A percentile compares a stretch with the other conserved stretches of the same genome.
These are phyloP conservation scores for Stellera chamaejasme DNA, from an alignment of 345 rosid species.

Conservation along the genomic window DNA sequence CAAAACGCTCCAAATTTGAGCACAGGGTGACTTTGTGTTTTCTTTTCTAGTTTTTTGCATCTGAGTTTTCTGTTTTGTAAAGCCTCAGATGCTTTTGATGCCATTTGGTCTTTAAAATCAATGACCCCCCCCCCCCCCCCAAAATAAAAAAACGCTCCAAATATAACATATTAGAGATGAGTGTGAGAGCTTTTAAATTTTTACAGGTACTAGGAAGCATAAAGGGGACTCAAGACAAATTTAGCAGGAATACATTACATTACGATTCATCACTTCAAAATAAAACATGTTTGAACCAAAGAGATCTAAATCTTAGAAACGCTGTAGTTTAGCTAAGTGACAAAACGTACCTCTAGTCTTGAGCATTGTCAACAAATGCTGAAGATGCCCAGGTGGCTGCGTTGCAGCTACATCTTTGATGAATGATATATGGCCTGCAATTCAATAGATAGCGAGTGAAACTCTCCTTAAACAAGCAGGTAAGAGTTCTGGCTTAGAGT, in stretches of 20 bases:
- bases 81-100: too few relatives aligned
- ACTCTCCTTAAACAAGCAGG: constrained; percentile 4
- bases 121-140: too few relatives aligned
- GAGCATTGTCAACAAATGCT: constrained; percentile 61
- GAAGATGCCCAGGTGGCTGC: constrained; percentile 65
- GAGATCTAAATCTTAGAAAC: too few relatives aligned
- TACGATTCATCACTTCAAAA: too few relatives aligned
- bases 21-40: too few relatives aligned
- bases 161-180: background rate
- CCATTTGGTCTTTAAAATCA: too few relatives aligned
- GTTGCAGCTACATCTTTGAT: constrained; percentile 65
- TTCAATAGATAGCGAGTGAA: constrained; percentile 8
- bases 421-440: constrained; percentile 62
- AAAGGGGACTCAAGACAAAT: background rate
- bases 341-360: constrained; percentile 46
- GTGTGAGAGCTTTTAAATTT: background rate
- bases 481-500: constrained; percentile 2
- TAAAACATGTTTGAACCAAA: too few relatives aligned
- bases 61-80: too few relatives aligned
- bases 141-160: too few relatives aligned
- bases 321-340: background rate
- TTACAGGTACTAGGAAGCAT: background rate
- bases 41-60: too few relatives aligned
- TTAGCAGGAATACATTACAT: background rate
- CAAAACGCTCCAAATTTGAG: constrained; percentile 5